Evolutionary conservation across 192 early-diverging fungal genomes (phyloP), one percentile per base, ranked within the genome.

Genomic region (Rhizoclosmatium sp.): DNA sequence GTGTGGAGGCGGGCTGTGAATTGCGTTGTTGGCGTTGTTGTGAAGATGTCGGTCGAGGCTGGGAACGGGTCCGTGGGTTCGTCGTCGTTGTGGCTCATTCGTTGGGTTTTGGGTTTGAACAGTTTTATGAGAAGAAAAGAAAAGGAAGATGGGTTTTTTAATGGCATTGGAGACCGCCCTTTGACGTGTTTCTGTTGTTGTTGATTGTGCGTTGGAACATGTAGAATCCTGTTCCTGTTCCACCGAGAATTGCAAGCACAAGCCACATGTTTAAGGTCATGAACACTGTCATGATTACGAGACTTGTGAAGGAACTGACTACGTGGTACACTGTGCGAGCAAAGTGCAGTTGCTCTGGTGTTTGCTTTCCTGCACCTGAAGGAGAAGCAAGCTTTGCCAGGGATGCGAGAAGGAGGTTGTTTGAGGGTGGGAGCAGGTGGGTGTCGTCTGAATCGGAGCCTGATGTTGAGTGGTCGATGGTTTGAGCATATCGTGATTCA

Each of bases 281-380:
- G 23, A 78, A 78, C 16, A 78, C 68, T 44, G 77, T 78, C 77
- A 78, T 78, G 41, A 78, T 58, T 41, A 60, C 45, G 9, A 78
- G 69, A 3, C 51, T 59, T 19, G 58, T 23, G 47, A 78, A 68
- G n/a, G 77, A 56, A n/a, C 41, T 59, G 7, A 16, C 59, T 5
- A 75, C 72, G 45, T 75, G 72, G 48, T 62, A 75, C 39, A n/a
- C 46, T 45, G 72, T 75, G 19, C 72, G 72, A 7, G 44, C 9
- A 5, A 64, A 21, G n/a, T 75, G 72, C 10, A 19, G 21, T 10
- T 48, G 9, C 47, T 64, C 72, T 10, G 62, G 45, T 54, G 51
- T 54, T 54, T 54, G 51, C 5, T 54, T 54, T 54, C 51, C 51
- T 14, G n/a, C 64, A 58, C 54, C 54, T 10, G 12, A 10, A 10